Conservation (phyloP, 305 asterid species). For the Fraxinus nigra region DNA sequence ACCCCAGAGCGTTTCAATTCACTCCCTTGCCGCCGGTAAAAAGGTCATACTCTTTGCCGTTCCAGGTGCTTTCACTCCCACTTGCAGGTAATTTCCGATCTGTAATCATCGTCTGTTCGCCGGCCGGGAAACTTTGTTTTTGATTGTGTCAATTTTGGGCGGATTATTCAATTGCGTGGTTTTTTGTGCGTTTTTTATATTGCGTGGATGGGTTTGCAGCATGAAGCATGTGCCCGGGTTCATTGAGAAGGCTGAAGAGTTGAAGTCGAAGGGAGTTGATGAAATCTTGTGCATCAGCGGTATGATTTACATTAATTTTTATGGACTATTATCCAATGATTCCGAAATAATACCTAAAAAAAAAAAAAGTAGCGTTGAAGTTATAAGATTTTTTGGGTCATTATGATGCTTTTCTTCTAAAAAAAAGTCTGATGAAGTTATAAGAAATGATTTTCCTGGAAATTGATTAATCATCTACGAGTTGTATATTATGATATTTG, state of each 20-base stretch:
- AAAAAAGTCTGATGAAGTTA: background rate
- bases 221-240: slow-evolving; percentile 92
- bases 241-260: slow-evolving; percentile 71
- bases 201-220: slow-evolving; percentile 30
- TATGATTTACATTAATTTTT: slow-evolving; percentile 10
- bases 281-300: slow-evolving; percentile 77
- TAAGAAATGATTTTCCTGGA: background rate
- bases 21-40: slow-evolving; percentile 74
- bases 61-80: slow-evolving; percentile 95
- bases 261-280: slow-evolving; percentile 73
- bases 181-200: background rate
- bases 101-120: background rate
- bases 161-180: background rate
- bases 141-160: background rate
- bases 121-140: background rate
- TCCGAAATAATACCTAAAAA: background rate
- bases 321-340: background rate
- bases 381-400: background rate
- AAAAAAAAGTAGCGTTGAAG: no score
- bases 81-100: slow-evolving; percentile 63
- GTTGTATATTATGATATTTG: background rate
- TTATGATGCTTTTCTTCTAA: background rate
- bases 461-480: background rate
- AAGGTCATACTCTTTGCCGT: slow-evolving; percentile 78
- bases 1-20: slow-evolving; percentile 58